These are phyloP conservation scores for Emericellopsis cladophorae DNA, from an alignment of 2,329 filamentous ascomycete species.

Conservation along the genomic window DNA sequence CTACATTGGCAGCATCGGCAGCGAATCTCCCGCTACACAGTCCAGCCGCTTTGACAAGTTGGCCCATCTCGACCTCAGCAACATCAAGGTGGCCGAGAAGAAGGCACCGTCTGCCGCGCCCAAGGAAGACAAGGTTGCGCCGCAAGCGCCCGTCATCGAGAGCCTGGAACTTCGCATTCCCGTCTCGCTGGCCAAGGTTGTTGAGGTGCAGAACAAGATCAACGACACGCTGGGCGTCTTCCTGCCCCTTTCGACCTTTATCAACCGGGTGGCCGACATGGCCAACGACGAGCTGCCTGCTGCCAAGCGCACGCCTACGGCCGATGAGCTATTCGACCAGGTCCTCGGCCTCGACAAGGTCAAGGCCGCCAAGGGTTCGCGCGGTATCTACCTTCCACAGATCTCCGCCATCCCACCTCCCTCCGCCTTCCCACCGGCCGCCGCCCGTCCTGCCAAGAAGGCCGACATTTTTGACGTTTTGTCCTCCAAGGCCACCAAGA, in stretches of 20 bases:
- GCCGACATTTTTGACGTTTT: conserved; percentile 78
- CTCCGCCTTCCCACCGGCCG: conserved; percentile 19
- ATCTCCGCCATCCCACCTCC: conserved; percentile 45
- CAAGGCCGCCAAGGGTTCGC: conserved; percentile 33
- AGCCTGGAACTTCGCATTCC: conserved; percentile 55
- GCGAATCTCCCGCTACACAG: conserved; percentile 57
- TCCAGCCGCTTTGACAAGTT: conserved; percentile 63
- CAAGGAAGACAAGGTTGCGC: conserved; percentile 12
- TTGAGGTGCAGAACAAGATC: conserved; percentile 71
- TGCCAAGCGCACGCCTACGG: conserved; percentile 45
- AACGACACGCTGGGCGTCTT: conserved; percentile 65
- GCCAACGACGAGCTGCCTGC: conserved; percentile 81
- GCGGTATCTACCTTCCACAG: conserved; percentile 59
- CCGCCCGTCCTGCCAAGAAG: conserved; percentile 15
- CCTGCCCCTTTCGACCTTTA: conserved; percentile 75
- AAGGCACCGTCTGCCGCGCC: conserved; percentile 25
- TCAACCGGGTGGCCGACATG: conserved; percentile 70
- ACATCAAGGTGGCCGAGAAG: conserved; percentile 68
- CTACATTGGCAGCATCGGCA: conserved; percentile 67
- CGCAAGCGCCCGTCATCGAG: conserved; percentile 27
- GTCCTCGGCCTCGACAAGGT: conserved; percentile 56
- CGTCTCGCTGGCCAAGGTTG: conserved; percentile 66
- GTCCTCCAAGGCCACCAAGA: conserved; percentile 20
- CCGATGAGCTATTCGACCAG: conserved; percentile 80
- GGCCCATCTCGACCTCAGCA: conserved; percentile 80